phyloP scores from a whole-genome alignment of 306 rosid genomes.

The Gleditsia sinensis region DNA sequence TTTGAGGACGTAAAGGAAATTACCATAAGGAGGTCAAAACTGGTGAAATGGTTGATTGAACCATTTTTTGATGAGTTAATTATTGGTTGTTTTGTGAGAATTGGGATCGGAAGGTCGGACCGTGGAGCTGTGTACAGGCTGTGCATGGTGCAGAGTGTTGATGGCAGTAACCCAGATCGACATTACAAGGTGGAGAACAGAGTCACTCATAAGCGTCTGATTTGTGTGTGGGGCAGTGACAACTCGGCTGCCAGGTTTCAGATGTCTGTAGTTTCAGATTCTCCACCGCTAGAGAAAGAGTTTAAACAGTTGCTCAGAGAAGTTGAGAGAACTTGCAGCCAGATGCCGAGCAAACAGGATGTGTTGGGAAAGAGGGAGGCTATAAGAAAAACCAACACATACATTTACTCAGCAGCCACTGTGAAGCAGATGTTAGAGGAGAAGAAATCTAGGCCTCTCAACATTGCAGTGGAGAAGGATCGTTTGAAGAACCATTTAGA shows the following conservation, averaged over 20 bases:
- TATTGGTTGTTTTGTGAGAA: slow-evolving; percentile 69
- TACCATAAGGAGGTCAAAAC: slow-evolving; percentile 62
- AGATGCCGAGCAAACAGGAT: slow-evolving; percentile 46
- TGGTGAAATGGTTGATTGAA: slow-evolving; percentile 64
- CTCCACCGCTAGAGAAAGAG: slow-evolving; percentile 59
- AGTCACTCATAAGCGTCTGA: slow-evolving; percentile 55
- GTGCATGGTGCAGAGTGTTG: slow-evolving; percentile 57
- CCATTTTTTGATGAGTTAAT: slow-evolving; percentile 70
- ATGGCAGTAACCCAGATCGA: slow-evolving; percentile 37
- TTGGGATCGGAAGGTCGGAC: slow-evolving; percentile 57
- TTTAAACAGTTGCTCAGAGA: slow-evolving; percentile 56
- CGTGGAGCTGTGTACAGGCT: slow-evolving; percentile 61
- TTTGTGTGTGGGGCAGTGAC: slow-evolving; percentile 66
- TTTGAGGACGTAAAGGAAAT: slow-evolving; percentile 58
- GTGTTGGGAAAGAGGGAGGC: slow-evolving; percentile 58
- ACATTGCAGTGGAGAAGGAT: slow-evolving; percentile 69
- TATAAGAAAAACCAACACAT: slow-evolving; percentile 48
- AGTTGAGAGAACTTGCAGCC: slow-evolving; percentile 50
- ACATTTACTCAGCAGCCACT: slow-evolving; percentile 57
- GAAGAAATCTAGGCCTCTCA: slow-evolving; percentile 59
- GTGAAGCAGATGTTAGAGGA: slow-evolving; percentile 71
- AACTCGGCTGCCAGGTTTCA: slow-evolving; percentile 56
- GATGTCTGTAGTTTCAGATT: slow-evolving; percentile 61
- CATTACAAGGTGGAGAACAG: slow-evolving; percentile 57
- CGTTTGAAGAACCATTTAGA: slow-evolving; percentile 54